Conservation (phyloP, 2,329 filamentous ascomycete species). For the Zalaria sp. region DNA sequence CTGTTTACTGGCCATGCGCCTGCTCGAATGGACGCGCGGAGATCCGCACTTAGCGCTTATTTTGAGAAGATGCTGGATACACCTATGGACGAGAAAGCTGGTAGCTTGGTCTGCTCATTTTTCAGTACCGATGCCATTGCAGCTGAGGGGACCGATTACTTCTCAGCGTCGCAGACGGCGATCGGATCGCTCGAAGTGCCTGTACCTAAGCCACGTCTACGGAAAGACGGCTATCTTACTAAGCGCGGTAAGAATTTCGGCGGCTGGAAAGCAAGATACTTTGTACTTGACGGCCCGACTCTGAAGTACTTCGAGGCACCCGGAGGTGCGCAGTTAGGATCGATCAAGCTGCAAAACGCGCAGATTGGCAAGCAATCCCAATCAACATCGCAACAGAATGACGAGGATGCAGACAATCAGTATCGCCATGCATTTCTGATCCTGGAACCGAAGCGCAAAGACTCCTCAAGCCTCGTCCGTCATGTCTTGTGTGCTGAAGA, state of each 20-base stretch:
- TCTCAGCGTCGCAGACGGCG: slow-evolving; percentile 16
- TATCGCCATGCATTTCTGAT: slow-evolving; percentile 95
- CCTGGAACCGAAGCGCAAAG: slow-evolving; percentile 90
- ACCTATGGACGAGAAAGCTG: slow-evolving; percentile 61
- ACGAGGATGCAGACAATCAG: slow-evolving; percentile 78
- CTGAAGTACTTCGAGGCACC: slow-evolving; percentile 87
- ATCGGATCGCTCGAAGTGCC: slow-evolving; percentile 13
- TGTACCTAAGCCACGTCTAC: slow-evolving; percentile 50
- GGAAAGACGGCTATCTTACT: slow-evolving; percentile 81
- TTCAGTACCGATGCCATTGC: slow-evolving; percentile 54
- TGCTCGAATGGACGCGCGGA: slow-evolving; percentile 78
- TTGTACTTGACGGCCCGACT: slow-evolving; percentile 53
- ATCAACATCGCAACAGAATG: slow-evolving; percentile 41
- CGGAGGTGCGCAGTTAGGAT: slow-evolving; percentile 78
- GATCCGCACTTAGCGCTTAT: slow-evolving; percentile 68
- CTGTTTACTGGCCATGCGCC: slow-evolving; percentile 89
- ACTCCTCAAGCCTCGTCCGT: slow-evolving; percentile 72
- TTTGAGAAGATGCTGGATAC: slow-evolving; percentile 76
- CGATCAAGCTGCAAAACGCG: slow-evolving; percentile 79
- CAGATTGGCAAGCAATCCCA: slow-evolving; percentile 89
- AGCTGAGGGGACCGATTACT: slow-evolving; percentile 37
- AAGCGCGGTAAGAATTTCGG: slow-evolving; percentile 98
- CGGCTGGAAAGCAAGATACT: slow-evolving; percentile 83
- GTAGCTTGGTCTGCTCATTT: slow-evolving; percentile 74
- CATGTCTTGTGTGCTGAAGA: slow-evolving; percentile 95